Conservation (phyloP, 345 rosid species). For the Rhodamnia rubescens region DNA sequence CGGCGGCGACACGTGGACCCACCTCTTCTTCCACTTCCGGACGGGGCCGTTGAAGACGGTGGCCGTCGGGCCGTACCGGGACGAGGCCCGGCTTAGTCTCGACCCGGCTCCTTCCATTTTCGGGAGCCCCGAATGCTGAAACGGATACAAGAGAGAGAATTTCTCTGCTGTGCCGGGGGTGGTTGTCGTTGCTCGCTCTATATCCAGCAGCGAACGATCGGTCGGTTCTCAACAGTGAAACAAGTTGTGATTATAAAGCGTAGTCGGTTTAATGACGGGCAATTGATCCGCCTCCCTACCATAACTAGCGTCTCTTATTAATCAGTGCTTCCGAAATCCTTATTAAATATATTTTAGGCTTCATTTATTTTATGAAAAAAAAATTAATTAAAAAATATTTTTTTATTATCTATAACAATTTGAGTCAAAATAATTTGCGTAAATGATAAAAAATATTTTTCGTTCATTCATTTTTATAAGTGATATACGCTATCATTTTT, state of each 20-base stretch:
- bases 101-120: constrained; percentile 86
- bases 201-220: neutral
- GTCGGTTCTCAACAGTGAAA: neutral
- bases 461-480: too few species aligned
- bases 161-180: neutral
- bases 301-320: too few species aligned
- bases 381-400: too few species aligned
- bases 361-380: too few species aligned
- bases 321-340: neutral
- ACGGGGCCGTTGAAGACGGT: constrained; percentile 84
- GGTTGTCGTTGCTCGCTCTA: neutral
- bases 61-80: constrained; percentile 62
- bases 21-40: constrained; percentile 94
- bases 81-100: constrained; percentile 70
- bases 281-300: neutral
- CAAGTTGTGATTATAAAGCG: neutral
- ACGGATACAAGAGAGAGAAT: neutral
- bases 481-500: too few species aligned
- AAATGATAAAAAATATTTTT: too few species aligned
- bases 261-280: neutral
- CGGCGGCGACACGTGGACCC: constrained; percentile 74
- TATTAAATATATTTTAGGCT: too few species aligned
- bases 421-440: too few species aligned
- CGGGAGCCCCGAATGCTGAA: neutral
- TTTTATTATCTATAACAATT: too few species aligned